These are phyloP conservation scores for Dillenia turbinata DNA, from an alignment of 164 flowering plant species.

Conservation along the genomic window DNA sequence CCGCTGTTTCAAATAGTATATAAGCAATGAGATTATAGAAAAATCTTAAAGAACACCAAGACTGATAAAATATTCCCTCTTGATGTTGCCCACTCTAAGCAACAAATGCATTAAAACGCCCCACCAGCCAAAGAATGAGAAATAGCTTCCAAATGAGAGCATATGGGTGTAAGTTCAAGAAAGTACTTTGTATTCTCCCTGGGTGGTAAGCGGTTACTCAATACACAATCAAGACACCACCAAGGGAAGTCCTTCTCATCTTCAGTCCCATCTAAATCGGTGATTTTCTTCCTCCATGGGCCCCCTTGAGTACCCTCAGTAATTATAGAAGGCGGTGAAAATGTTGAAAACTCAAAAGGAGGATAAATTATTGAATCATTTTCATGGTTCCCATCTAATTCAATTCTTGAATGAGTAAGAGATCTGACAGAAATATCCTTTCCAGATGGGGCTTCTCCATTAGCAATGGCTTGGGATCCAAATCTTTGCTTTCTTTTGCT, in stretches of 20 bases:
- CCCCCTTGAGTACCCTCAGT: constrained; percentile 99
- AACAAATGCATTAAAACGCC: no score
- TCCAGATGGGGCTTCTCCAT: constrained; percentile 67
- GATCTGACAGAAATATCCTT: constrained; percentile 51
- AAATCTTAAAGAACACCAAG: no score
- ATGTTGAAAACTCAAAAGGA: constrained; percentile 81
- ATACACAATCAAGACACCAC: constrained; percentile 95
- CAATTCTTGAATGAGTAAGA: constrained; percentile 59
- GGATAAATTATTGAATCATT: constrained; percentile 74
- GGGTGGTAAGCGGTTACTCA: constrained; percentile 84
- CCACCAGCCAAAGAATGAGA: no score
- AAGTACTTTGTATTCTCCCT: constrained; percentile 91
- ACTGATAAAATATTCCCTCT: no score
- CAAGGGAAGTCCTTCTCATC: constrained; percentile 94
- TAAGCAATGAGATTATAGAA: no score
- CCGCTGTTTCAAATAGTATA: no score
- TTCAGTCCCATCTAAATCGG: constrained; percentile 89
- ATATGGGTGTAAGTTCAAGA: constrained; percentile 1
- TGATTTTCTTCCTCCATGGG: constrained; percentile 94
- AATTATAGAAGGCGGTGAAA: constrained; percentile 84
- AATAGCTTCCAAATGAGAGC: no score
- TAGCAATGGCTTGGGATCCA: constrained; percentile 60
- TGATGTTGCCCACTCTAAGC: no score
- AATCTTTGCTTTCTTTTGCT: constrained; percentile 62
- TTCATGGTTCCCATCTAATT: constrained; percentile 68